Evolutionary conservation across 73 alveolate genomes (phyloP).

Genomic region (Halteria grandinella): DNA sequence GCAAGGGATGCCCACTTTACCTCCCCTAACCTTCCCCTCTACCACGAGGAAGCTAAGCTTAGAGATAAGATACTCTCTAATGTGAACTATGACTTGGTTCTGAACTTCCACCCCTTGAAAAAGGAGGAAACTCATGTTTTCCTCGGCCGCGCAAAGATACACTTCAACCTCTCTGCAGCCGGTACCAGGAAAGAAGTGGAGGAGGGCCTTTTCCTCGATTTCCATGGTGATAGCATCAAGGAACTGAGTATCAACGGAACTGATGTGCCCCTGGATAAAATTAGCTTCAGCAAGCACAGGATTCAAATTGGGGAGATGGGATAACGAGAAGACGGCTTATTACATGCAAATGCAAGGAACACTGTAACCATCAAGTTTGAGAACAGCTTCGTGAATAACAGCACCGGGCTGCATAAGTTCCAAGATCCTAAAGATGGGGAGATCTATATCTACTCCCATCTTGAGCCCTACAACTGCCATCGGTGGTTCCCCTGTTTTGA

Average conservation of each 20-base stretch:
- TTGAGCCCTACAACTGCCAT: conserved; percentile 93
- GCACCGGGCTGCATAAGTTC: conserved; percentile 94
- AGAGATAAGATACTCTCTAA: no score
- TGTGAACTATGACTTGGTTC: no score
- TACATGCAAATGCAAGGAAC: conserved; percentile 10
- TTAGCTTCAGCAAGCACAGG: conserved; percentile 43
- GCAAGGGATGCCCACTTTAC: no score
- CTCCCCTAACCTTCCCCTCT: no score
- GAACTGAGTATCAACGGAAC: background rate
- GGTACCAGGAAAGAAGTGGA: no score
- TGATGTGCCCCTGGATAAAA: background rate
- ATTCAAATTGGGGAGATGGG: conserved; percentile 10
- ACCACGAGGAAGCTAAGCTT: no score
- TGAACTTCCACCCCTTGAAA: no score
- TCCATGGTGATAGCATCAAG: background rate
- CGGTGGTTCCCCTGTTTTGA: conserved; percentile 98
- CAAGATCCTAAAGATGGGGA: conserved; percentile 91
- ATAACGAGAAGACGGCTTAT: background rate
- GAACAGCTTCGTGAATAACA: conserved; percentile 75
- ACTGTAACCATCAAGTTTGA: conserved; percentile 53
- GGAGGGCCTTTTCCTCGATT: background rate
- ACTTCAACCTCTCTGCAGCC: no score
- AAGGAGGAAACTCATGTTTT: no score
- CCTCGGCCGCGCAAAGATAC: no score
- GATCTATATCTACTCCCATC: conserved; percentile 91